A percentile compares a stretch with the other conserved stretches of the same genome.
These are phyloP conservation scores for Trichoderma brevicompactum DNA, from an alignment of 2,329 filamentous ascomycete genomes.

Conservation along the genomic window DNA sequence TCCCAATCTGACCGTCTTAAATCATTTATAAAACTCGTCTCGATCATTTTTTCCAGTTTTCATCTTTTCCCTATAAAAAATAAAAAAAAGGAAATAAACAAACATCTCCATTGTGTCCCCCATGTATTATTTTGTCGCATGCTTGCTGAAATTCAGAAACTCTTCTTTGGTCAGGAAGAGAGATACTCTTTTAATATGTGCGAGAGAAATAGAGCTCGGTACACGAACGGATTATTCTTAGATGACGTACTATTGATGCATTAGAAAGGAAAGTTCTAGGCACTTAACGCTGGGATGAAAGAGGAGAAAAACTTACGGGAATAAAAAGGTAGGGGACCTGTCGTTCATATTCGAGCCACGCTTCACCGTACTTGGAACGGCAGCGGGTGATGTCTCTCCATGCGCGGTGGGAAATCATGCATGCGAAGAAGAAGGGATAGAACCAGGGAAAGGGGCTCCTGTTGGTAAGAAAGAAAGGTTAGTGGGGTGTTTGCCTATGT, in stretches of 20 bases:
- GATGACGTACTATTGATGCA: constrained; percentile 46
- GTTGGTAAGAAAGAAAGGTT: neutral
- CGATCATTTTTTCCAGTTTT: neutral
- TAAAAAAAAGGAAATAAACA: neutral
- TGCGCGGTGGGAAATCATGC: constrained; percentile 82
- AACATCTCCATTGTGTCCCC: neutral
- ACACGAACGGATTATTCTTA: constrained; percentile 35
- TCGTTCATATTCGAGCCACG: constrained; percentile 79
- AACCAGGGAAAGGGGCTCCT: constrained; percentile 86
- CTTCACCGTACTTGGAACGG: constrained; percentile 77
- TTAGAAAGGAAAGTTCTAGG: constrained; percentile 30
- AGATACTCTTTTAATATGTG: constrained; percentile 26
- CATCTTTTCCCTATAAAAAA: neutral
- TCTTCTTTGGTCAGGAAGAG: constrained; percentile 11
- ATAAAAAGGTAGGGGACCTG: constrained; percentile 84
- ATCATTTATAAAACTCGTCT: constrained; percentile 14
- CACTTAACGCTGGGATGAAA: neutral
- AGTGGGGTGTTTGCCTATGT: constrained; percentile 24
- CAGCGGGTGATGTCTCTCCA: constrained; percentile 77
- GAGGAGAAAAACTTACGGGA: constrained; percentile 54
- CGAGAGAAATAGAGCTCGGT: constrained; percentile 26
- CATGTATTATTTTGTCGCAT: constrained; percentile 5
- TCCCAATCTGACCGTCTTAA: neutral
- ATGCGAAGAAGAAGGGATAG: constrained; percentile 80
- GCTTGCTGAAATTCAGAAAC: constrained; percentile 6